Base-by-base conservation (phyloP, 768 basidiomycete genomes). In the Tulasnella sp. region DNA sequence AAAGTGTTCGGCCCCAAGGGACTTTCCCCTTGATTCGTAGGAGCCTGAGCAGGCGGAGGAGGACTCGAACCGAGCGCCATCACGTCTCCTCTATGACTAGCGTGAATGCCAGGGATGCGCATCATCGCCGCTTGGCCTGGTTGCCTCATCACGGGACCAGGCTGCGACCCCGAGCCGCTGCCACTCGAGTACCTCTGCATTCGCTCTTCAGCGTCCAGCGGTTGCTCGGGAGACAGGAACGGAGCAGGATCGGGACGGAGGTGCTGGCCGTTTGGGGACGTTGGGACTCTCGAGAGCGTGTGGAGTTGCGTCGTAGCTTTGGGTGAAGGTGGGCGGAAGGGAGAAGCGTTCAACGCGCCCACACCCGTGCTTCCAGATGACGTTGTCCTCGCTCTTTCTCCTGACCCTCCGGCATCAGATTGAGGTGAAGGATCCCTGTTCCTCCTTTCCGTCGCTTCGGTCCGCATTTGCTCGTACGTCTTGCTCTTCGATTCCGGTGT, bases 61-160 rank as follows among this genome's bases (percentile, higher is more conserved):
- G 89, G 87, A 71, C 86, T 86, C 76, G 90, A 89, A 12, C 92
- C 92, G 84, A 94, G 84, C 3, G 91, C 89, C 88, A 91, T 91
- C 52, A 93, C 86, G 74, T 94, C 91, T 9, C 90, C 90, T n/a
- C 86, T 87, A 77, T 93, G 89, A 76, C 88, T 90, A 3, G 87
- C 91, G 76, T 93, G 92, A 73, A 94, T 94, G 1, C 91, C 90
- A 9, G 92, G 92, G 75, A 94, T 94, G 16, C 86, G 88, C 92
- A 94, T 94, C 47, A 85, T 89, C 76, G 87, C 89, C 36, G 87
- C 89, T 77, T 88, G 87, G 8, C 82, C 78, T 2, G 92, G 92
- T 77, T 93, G 92, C 19, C 71, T 52, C 59, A 36, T 37, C 87
- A 87, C 75, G 88, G 86, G 75, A 91, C 42, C 29, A 29, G 69